Evolutionary conservation across 257 asterid species (phyloP), one percentile per base, ranked within the genome.

Genomic region (Nicotiana benthamiana): DNA sequence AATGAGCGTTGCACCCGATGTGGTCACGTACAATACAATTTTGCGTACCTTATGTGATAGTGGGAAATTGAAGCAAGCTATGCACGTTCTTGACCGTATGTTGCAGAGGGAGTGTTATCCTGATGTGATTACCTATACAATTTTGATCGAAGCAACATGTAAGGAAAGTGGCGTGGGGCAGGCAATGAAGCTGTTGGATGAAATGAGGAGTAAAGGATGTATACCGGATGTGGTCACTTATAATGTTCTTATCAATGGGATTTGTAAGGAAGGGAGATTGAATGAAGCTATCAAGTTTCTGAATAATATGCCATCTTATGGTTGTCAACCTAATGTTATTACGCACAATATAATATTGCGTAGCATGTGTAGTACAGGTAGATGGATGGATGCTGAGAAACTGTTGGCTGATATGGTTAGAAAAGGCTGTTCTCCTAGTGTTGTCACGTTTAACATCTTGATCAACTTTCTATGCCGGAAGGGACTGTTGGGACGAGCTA

Each of bases 301-400:
- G 89, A 87, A 83, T 81, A 85, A 84, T 53, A 89, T 94, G 94
- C 86, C 94, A 2, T 85, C 86, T 2, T 86, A 91, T 67, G 98
- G 97, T 34, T 87, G 92, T 88, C 97, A 89, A 6, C 97, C 98
- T 30, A 91, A 94, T 75, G 93, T 91, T 56, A 94, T 94, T 80
- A 91, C 98, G 0, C 91, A 92, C 80, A 94, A 94, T 63, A 94
- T 89, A 57, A 81, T 94, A 53, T 82, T 94, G 86, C 95, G 96
- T 26, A 91, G 97, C 77, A 88, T 94, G 97, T 94, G 98, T 83
- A 89, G 93, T 81, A 81, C 90, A 0, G 97, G 97, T 48, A 90
- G 92, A 87, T 94, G 98, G 98, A 88, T 87, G 96, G 98, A 94
- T 82, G 97, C 96, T 0, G 96, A 92, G 92, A 93, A 88, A 28